Base-by-base conservation (phyloP, 75 land plant genomes). In the Pinus albicaulis region DNA sequence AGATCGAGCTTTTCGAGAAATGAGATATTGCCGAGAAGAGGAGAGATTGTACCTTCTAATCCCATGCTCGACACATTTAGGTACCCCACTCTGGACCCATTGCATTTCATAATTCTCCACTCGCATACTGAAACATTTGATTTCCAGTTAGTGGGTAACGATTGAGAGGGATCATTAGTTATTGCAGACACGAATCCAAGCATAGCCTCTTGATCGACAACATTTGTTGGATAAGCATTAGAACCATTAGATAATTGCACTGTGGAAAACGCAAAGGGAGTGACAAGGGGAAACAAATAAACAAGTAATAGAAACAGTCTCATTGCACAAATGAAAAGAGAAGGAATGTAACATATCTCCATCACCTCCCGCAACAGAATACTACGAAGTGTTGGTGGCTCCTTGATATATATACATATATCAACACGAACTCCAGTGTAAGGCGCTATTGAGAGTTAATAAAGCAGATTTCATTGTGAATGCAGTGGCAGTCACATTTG, bases 11-110 rank as follows among this genome's bases (percentile, higher is more conserved):
- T 53, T 22, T n/a, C 48, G 5, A 62, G 72, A 28, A 63, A 63
- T 5, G 17, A 63, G 13, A 59, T 26, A n/a, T 59, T 65, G 10
- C 60, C 57, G 0, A 82, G 19, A 52, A 23, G 22, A 8, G 36
- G 66, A 22, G 83, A 69, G 56, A 73, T 64, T 3, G 57, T n/a
- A 23, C 83, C 83, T 19, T 74, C 34, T 19, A 82, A 72, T 38
- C 56, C 68, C 70, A 63, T 73, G 26, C 56, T 55, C 20, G 59
- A 48, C 7, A 71, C 31, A 12, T 23, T 7, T 10, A 82, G 55
- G 31, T 62, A 77, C 44, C 73, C 22, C 10, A 63, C 34, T 12
- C 66, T 63, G 14, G 11, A 38, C 25, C 36, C 5, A 0, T 4
- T 25, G 3, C 65, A 62, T 2, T 0, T 62, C 3, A 62, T 0